phyloP scores from a whole-genome alignment of 768 basidiomycete species.

The Leccinum pellstonianum region DNA sequence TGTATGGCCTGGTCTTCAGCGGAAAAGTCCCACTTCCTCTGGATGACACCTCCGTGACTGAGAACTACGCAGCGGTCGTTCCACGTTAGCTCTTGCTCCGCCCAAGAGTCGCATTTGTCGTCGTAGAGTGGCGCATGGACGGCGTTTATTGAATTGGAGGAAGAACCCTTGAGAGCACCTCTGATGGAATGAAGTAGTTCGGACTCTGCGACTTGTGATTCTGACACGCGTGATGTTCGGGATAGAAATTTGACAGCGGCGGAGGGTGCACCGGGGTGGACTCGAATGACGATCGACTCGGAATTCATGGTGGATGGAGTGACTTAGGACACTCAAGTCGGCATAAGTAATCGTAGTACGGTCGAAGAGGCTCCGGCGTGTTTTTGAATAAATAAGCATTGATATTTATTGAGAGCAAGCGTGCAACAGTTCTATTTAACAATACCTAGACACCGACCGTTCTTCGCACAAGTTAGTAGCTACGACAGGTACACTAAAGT shows the following conservation, averaged over 20 bases:
- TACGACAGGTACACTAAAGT: constrained; percentile 31
- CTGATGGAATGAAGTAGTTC: constrained; percentile 56
- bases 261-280: constrained; percentile 43
- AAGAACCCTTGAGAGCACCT: constrained; percentile 55
- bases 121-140: constrained; percentile 44
- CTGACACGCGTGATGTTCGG: constrained; percentile 19
- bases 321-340: background rate
- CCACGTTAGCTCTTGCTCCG: constrained; percentile 73
- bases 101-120: constrained; percentile 39
- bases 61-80: constrained; percentile 60
- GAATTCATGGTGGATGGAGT: constrained; percentile 16
- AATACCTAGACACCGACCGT: constrained; percentile 5
- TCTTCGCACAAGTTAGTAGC: constrained; percentile 7
- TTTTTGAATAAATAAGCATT: background rate
- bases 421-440: constrained; percentile 17
- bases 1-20: constrained; percentile 72
- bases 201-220: constrained; percentile 27
- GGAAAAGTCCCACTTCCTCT: constrained; percentile 73
- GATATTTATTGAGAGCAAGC: constrained; percentile 1
- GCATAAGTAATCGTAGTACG: background rate
- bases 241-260: constrained; percentile 45
- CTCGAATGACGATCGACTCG: constrained; percentile 33
- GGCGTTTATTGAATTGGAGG: constrained; percentile 40
- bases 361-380: background rate
- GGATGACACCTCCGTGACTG: constrained; percentile 64